phyloP scores from a whole-genome alignment of 2,329 filamentous ascomycete genomes.

The Cryphonectria radicalis region DNA sequence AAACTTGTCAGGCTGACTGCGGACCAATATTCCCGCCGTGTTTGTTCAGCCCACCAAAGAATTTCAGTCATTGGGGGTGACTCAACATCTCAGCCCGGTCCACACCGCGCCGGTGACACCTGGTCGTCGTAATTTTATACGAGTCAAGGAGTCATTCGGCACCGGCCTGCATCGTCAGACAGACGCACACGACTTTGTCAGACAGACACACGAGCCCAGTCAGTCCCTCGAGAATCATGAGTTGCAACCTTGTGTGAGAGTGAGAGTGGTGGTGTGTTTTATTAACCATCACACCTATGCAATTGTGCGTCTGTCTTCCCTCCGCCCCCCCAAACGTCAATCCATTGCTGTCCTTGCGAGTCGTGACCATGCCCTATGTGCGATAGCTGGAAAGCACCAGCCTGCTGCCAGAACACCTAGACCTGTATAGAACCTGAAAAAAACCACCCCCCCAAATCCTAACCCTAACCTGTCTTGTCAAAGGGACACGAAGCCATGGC shows the following conservation, averaged over 20 bases:
- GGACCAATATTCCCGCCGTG: constrained; percentile 1
- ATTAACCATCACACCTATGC: not conserved
- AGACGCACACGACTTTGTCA: not conserved
- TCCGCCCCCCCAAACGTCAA: not conserved
- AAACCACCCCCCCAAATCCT: not conserved
- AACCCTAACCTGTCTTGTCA: not conserved
- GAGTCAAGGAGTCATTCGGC: not conserved
- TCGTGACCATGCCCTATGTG: not conserved
- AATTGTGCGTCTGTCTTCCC: not conserved
- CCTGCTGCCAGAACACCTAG: constrained; percentile 1
- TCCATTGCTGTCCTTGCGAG: not conserved
- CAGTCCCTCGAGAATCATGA: not conserved
- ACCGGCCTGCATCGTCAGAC: not conserved
- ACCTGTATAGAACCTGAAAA: not conserved
- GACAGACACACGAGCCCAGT: not conserved
- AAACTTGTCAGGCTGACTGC: not conserved
- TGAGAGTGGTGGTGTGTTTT: constrained; percentile 1
- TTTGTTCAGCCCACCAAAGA: not conserved
- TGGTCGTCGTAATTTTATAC: not conserved
- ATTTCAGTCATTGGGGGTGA: not conserved
- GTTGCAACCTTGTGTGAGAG: not conserved
- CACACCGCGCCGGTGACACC: not conserved
- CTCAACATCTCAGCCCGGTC: not conserved
- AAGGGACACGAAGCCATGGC: not conserved
- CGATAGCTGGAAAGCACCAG: not conserved